Base-by-base conservation (phyloP, 306 rosid genomes). In the Macrotyloma uniflorum region DNA sequence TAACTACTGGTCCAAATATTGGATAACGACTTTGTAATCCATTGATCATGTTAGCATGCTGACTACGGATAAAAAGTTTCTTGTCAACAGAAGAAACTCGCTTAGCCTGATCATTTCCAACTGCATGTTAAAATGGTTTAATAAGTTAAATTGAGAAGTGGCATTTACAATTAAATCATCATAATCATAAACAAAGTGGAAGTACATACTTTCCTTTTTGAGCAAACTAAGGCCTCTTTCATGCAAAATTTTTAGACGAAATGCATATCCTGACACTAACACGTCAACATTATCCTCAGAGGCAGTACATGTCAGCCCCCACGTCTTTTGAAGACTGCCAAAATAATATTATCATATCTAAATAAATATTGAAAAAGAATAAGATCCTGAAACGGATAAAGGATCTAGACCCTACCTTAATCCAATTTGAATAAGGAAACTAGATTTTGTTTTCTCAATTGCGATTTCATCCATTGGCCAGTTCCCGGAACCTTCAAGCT, bases 401-500 rank as follows among this genome's bases (percentile, higher is more conserved):
- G 54, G 67, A 74, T 11, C 68, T 61, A 62, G 40, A 53, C 74
- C 85, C 68, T 66, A 93, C 98, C 98, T 92, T 90, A 86, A 88
- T 85, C 93, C 98, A 40, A 95, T 93, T 82, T 93, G 87, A 79
- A 93, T 87, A 86, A 95, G 98, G 83, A 93, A 95, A 32, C 98
- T 92, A 77, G 90, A 84, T 87, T 95, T 95, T 54, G 95, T 90
- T 79, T 91, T 95, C 75, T 93, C 98, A 69, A 95, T 86, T 0
- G 99, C 97, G 6, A 81, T 76, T 69, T 92, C 99, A 89, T 95
- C 97, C 91, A 88, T 88, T 67, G 99, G 98, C 99, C 99, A 95
- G 85, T 89, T 91, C 74, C 98, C 99, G 59, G 99, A 95, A 76
- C 99, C 98, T 87, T 95, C 98, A 82, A 95, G 81, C 99, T 95